Evolutionary conservation across 1,139 yeast genomes (phyloP).

Genomic region (Lodderomyces margitis): DNA sequence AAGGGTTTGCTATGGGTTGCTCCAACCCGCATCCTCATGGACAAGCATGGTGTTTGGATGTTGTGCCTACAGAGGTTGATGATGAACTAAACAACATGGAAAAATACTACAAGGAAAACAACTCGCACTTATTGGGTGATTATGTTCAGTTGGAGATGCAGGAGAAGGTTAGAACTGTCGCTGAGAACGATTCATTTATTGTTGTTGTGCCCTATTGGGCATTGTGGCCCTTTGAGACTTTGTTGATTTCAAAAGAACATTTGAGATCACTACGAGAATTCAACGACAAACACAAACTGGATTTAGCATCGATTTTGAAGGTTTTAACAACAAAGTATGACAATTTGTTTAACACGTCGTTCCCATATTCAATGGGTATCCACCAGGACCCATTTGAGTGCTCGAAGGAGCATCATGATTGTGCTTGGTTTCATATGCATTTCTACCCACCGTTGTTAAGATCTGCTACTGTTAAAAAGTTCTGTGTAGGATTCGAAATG

Average conservation of each 20-base stretch:
- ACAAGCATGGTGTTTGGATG: conserved; percentile 75
- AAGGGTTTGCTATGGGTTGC: conserved; percentile 81
- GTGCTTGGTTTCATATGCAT: conserved; percentile 73
- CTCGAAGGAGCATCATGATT: conserved; percentile 34
- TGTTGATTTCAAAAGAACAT: conserved; percentile 57
- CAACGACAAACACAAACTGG: conserved; percentile 46
- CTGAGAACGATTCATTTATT: conserved; percentile 59
- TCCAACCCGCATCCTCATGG: conserved; percentile 82
- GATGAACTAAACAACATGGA: conserved; percentile 54
- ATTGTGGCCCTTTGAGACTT: conserved; percentile 76
- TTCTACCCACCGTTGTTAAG: conserved; percentile 77
- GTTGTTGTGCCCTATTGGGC: conserved; percentile 87
- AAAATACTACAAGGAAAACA: conserved; percentile 44
- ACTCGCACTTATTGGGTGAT: conserved; percentile 58
- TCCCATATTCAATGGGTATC: conserved; percentile 81
- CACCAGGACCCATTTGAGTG: conserved; percentile 66
- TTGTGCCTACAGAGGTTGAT: conserved; percentile 67
- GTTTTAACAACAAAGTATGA: conserved; percentile 65
- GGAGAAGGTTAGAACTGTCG: conserved; percentile 53
- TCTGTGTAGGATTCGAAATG: conserved; percentile 76
- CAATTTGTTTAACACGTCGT: conserved; percentile 64
- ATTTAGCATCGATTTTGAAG: conserved; percentile 57
- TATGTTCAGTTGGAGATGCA: conserved; percentile 59
- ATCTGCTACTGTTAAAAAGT: conserved; percentile 73
- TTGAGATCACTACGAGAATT: conserved; percentile 53